phyloP scores from a whole-genome alignment of 2,329 filamentous ascomycete genomes.

The Neonectria coccinea region DNA sequence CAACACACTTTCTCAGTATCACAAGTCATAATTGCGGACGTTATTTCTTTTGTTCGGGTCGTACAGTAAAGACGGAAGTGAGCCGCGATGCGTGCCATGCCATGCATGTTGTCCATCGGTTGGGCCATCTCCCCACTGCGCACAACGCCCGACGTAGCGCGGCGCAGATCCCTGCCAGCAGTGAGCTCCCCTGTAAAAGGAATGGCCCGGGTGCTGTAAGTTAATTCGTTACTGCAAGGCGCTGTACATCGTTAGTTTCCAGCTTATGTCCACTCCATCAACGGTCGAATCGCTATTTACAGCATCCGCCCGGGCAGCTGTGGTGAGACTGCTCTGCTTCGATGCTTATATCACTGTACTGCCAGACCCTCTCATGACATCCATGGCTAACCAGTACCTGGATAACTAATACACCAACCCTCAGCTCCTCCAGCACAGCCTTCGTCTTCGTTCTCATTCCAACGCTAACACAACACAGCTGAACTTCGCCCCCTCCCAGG shows the following conservation, averaged over 20 bases:
- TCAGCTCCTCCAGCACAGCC: not conserved
- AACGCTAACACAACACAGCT: conserved; percentile 15
- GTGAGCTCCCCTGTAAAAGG: not conserved
- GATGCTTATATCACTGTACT: not conserved
- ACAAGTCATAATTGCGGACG: not conserved
- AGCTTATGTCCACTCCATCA: not conserved
- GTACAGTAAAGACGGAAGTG: not conserved
- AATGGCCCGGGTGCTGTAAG: not conserved
- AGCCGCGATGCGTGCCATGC: not conserved
- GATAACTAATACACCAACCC: not conserved
- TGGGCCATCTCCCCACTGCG: not conserved
- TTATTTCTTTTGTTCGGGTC: too few relatives aligned
- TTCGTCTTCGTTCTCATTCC: not conserved
- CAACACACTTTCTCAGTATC: too few relatives aligned
- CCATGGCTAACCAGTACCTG: not conserved
- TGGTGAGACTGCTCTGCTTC: not conserved
- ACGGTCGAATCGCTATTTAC: not conserved
- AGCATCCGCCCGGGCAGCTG: not conserved
- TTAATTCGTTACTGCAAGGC: not conserved
- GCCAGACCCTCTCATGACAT: too few relatives aligned
- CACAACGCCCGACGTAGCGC: conserved; percentile 6
- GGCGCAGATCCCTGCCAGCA: not conserved
- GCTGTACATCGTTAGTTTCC: not conserved
- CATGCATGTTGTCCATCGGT: not conserved
- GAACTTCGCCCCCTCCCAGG: conserved; percentile 33